phyloP scores from a whole-genome alignment of 805 yeast genomes.

The Yamadazyma scolyti region DNA sequence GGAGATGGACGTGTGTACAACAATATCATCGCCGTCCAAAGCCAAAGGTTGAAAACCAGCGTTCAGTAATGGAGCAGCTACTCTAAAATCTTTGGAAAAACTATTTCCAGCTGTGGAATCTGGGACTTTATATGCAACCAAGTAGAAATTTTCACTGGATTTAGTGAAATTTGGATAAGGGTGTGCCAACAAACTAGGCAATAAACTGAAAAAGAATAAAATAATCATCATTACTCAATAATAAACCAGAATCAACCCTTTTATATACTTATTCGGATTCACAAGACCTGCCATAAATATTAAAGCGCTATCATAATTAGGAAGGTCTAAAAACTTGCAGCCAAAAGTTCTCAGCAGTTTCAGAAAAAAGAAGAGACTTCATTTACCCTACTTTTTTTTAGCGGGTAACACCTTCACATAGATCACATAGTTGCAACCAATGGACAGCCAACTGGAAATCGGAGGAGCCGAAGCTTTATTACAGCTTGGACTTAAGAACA shows the following conservation, averaged over 20 bases:
- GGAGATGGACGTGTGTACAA: conserved; percentile 4
- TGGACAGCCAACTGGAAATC: conserved; percentile 36
- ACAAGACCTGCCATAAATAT: too few species aligned
- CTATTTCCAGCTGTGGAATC: conserved; percentile 1
- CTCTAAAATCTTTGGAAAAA: background rate
- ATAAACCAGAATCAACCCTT: too few species aligned
- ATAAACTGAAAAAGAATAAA: too few species aligned
- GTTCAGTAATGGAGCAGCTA: background rate
- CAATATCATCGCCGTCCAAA: conserved; percentile 4
- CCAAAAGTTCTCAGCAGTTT: too few species aligned
- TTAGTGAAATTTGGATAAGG: background rate
- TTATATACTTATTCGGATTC: too few species aligned
- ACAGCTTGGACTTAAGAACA: conserved; percentile 33
- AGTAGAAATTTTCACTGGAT: conserved; percentile 5
- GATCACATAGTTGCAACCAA: conserved; percentile 9
- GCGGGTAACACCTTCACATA: conserved; percentile 10
- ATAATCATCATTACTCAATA: too few species aligned
- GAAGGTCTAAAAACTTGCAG: too few species aligned
- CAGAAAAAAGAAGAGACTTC: too few species aligned
- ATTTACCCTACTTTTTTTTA: conserved; percentile 8
- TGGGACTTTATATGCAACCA: conserved; percentile 7
- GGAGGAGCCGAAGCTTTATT: conserved; percentile 47
- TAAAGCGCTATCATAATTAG: too few species aligned
- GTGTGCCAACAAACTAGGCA: background rate
- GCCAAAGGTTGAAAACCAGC: conserved; percentile 5